Evolutionary conservation across 495 filamentous ascomycete species (phyloP).

Genomic region (Talaromyces ruber): DNA sequence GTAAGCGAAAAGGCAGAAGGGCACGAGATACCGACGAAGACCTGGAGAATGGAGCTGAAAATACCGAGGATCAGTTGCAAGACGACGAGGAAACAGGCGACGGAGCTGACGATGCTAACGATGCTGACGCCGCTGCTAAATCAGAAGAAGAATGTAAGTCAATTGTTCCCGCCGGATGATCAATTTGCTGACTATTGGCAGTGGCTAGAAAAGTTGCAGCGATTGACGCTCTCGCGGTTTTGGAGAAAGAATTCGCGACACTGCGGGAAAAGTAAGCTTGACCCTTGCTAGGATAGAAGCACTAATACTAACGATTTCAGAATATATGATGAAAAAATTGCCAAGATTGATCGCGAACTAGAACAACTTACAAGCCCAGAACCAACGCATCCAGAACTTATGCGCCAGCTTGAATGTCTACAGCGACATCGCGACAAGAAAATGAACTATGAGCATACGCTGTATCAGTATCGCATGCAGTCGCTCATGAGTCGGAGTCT

Average conservation of each 20-base stretch:
- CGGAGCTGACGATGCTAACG: constrained; percentile 30
- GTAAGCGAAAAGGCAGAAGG: constrained; percentile 36
- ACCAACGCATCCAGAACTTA: constrained; percentile 79
- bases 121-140: constrained; percentile 29
- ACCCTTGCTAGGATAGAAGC: background rate
- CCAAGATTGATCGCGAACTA: constrained; percentile 73
- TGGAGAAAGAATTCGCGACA: constrained; percentile 78
- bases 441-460: constrained; percentile 60
- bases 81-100: constrained; percentile 40
- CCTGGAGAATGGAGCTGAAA: constrained; percentile 19
- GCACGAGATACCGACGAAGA: constrained; percentile 31
- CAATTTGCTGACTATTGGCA: constrained; percentile 21
- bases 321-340: constrained; percentile 78
- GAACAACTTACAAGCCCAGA: constrained; percentile 67
- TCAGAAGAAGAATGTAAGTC: constrained; percentile 65
- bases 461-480: constrained; percentile 63
- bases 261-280: constrained; percentile 73
- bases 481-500: constrained; percentile 63
- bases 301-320: constrained; percentile 34
- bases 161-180: background rate
- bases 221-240: constrained; percentile 64
- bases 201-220: constrained; percentile 73
- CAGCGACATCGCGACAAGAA: constrained; percentile 73
- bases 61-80: constrained; percentile 25
- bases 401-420: constrained; percentile 77